Base-by-base conservation (phyloP, 768 basidiomycete species). In the Lactarius sanguifluus region DNA sequence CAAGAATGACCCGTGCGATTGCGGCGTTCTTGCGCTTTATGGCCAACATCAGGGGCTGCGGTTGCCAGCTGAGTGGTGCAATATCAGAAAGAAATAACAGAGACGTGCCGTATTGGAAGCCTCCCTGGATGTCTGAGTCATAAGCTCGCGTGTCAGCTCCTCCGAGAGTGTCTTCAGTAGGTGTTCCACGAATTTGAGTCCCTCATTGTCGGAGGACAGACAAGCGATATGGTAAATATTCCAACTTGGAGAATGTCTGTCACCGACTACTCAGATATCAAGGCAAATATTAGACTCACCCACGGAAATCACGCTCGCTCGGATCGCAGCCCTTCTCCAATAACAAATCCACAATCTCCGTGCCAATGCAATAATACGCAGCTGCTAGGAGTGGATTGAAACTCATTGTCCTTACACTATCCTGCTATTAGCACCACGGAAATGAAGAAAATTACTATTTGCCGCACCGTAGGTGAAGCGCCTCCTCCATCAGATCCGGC, bases 181-280 rank as follows among this genome's bases (percentile, higher is more conserved):
- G 70, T 84, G 78, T 34, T 79, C 73, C 16, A 86, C 71, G 23
- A 74, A 62, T 15, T 64, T 61, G 2, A 57, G 5, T 20, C 80
- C 65, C 2, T 76, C 72, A 5, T 69, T 64, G 12, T 76, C 56
- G 50, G 74, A 75, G 0, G 62, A 57, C 0, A 70, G 45, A 70
- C 79, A 81, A 40, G 83, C 72, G 18, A 80, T 73, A 72, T 88
- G 87, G 66, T 81, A 83, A 25, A 87, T 80, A 70, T 88, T 88
- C 78, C 79, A 84, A 6, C 86, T 88, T 64, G 30, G 56, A 57
- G 32, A 47, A 40, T 20, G 16, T 18, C 57, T n/a, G 59, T 66
- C 50, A 62, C 5, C 15, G 34, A 12, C 38, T 30, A 41, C 7
- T 50, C 47, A 1, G 59, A 62, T 52, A 13, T 1, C 47, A 23